Evolutionary conservation across 2,329 filamentous ascomycete species (phyloP).

Genomic region (Talaromyces sp.): DNA sequence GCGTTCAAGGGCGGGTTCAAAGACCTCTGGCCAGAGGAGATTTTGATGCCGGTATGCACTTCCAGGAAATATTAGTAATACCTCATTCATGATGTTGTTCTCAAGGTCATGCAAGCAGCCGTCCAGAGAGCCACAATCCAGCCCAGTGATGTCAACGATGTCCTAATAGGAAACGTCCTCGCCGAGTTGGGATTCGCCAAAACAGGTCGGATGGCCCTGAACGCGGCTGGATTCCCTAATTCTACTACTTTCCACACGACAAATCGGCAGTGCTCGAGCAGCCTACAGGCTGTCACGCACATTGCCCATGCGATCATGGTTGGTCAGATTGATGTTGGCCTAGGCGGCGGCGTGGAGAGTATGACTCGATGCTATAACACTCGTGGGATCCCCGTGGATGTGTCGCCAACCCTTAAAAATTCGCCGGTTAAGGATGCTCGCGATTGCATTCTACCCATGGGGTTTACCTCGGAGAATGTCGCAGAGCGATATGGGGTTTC

Average conservation of each 20-base stretch:
- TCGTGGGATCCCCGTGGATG: conserved; percentile 22
- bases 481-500: conserved; percentile 78
- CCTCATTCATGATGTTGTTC: too few species aligned
- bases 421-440: conserved; percentile 55
- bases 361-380: conserved; percentile 56
- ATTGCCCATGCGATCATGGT: conserved; percentile 76
- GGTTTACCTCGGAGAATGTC: conserved; percentile 92
- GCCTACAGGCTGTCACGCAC: conserved; percentile 86
- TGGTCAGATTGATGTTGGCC: conserved; percentile 76
- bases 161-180: conserved; percentile 69
- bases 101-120: conserved; percentile 22
- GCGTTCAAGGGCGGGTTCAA: conserved; percentile 87
- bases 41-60: conserved; percentile 14
- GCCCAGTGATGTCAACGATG: conserved; percentile 76
- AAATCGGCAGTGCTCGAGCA: conserved; percentile 93
- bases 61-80: background rate
- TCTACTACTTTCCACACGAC: conserved; percentile 72
- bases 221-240: conserved; percentile 87
- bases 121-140: conserved; percentile 48
- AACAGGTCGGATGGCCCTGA: conserved; percentile 77
- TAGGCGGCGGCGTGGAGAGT: conserved; percentile 82
- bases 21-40: conserved; percentile 47
- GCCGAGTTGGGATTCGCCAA: conserved; percentile 73
- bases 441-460: conserved; percentile 89
- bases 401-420: conserved; percentile 17